Conservation (phyloP, 768 basidiomycete species). For the Mycena floridula region DNA sequence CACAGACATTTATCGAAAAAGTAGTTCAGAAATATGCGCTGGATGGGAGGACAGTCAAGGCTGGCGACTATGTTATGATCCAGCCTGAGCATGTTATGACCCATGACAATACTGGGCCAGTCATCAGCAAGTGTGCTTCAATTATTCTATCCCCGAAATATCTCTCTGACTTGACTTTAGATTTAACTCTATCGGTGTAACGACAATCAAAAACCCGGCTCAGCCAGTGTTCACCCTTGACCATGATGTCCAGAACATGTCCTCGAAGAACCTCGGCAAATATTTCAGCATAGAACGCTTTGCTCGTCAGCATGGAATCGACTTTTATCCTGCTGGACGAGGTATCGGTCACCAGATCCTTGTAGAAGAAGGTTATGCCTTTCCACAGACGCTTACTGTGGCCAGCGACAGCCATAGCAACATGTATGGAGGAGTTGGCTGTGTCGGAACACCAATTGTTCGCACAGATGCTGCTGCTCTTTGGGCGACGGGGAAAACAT, state of each 20-base stretch:
- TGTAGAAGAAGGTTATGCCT: constrained; percentile 97
- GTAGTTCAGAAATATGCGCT: constrained; percentile 97
- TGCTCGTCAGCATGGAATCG: constrained; percentile 76
- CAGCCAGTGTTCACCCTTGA: constrained; percentile 97
- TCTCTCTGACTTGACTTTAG: constrained; percentile 30
- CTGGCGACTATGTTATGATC: constrained; percentile 99
- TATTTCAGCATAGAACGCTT: constrained; percentile 91
- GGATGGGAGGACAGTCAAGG: constrained; percentile 73
- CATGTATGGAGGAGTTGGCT: constrained; percentile 98
- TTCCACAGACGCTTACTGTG: constrained; percentile 92
- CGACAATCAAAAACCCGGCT: constrained; percentile 65
- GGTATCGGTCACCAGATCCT: constrained; percentile 98
- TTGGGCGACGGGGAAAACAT: constrained; percentile 98
- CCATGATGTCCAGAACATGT: constrained; percentile 97
- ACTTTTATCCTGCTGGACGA: constrained; percentile 96
- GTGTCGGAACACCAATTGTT: constrained; percentile 95
- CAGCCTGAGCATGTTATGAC: constrained; percentile 98
- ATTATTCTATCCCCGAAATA: not conserved
- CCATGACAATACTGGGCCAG: constrained; percentile 97
- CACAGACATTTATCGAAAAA: constrained; percentile 95
- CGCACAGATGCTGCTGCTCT: constrained; percentile 92
- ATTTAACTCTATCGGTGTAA: constrained; percentile 93
- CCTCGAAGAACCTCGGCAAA: constrained; percentile 84
- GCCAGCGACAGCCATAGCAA: constrained; percentile 96
- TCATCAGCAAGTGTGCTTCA: constrained; percentile 82